These are phyloP conservation scores for Allium fistulosum DNA, from an alignment of 106 monocot species.

Conservation along the genomic window DNA sequence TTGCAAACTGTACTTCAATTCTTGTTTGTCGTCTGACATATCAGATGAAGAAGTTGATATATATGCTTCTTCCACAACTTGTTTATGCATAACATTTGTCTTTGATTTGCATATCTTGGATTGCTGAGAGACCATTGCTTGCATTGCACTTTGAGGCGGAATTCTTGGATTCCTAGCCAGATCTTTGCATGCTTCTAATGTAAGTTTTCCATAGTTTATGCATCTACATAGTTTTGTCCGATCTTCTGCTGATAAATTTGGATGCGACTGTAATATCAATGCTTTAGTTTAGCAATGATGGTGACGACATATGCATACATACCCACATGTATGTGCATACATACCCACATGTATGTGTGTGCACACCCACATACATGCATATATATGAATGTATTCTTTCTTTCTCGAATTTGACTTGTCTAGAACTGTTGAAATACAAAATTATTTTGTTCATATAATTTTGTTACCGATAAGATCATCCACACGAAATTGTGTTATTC, in stretches of 20 bases:
- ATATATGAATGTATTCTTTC: no score
- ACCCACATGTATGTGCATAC: no score
- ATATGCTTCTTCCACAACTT: background rate
- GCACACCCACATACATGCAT: no score
- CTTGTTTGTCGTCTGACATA: slow-evolving; percentile 22
- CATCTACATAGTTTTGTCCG: slow-evolving; percentile 68
- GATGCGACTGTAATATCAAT: slow-evolving; percentile 51
- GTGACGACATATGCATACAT: no score
- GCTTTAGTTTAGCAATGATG: no score
- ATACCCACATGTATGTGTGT: no score
- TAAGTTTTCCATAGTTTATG: slow-evolving; percentile 90
- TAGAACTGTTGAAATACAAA: no score
- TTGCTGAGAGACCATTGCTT: slow-evolving; percentile 64
- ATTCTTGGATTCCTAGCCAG: slow-evolving; percentile 79
- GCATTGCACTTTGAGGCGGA: slow-evolving; percentile 68
- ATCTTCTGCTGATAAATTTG: slow-evolving; percentile 49
- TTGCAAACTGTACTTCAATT: slow-evolving; percentile 32
- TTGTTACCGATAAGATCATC: no score
- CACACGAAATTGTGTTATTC: no score
- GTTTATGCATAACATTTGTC: background rate
- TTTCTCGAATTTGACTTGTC: no score
- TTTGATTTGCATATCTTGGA: slow-evolving; percentile 21
- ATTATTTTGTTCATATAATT: no score
- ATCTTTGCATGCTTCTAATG: slow-evolving; percentile 79
- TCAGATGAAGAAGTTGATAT: background rate